Percentiles rank a stretch among this genome's conserved stretches.
Conservation (phyloP, 1,284 basidiomycete genomes). For the Tilletia indica region DNA sequence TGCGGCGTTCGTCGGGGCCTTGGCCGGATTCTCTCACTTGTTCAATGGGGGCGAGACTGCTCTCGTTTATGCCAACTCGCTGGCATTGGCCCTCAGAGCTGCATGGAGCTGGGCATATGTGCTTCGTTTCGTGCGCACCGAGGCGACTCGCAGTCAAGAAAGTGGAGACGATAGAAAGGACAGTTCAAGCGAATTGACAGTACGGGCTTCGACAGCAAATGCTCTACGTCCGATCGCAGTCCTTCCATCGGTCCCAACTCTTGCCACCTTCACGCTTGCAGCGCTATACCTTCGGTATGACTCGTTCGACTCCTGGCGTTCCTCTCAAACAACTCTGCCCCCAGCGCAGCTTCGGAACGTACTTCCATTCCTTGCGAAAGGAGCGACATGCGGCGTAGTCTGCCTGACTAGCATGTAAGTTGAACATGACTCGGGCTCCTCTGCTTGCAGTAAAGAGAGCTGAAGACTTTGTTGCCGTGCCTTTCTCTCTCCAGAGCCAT, state of each 20-base stretch:
- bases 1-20: slow-evolving; percentile 31
- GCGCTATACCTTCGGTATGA: slow-evolving; percentile 2
- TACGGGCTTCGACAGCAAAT: not conserved
- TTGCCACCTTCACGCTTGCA: not conserved
- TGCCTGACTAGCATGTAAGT: slow-evolving; percentile 10
- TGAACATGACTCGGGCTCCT: not conserved
- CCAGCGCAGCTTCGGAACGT: not conserved
- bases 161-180: not conserved
- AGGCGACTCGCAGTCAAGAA: not conserved
- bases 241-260: not conserved
- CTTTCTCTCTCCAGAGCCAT: slow-evolving; percentile 3
- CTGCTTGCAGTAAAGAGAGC: no score
- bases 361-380: not conserved
- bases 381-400: not conserved
- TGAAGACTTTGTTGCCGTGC: not conserved
- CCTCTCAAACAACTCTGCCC: not conserved
- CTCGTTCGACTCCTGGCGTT: not conserved
- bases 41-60: slow-evolving; percentile 4
- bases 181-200: not conserved
- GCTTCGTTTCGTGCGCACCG: slow-evolving; percentile 5
- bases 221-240: not conserved
- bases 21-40: slow-evolving; percentile 19
- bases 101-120: slow-evolving; percentile 14
- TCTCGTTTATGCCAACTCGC: slow-evolving; percentile 14
- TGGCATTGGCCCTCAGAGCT: not conserved